A percentile compares a stretch with the other conserved stretches of the same genome.
These are phyloP conservation scores for Epichloe coenophiala DNA, from an alignment of 2,329 filamentous ascomycete genomes.

Conservation along the genomic window DNA sequence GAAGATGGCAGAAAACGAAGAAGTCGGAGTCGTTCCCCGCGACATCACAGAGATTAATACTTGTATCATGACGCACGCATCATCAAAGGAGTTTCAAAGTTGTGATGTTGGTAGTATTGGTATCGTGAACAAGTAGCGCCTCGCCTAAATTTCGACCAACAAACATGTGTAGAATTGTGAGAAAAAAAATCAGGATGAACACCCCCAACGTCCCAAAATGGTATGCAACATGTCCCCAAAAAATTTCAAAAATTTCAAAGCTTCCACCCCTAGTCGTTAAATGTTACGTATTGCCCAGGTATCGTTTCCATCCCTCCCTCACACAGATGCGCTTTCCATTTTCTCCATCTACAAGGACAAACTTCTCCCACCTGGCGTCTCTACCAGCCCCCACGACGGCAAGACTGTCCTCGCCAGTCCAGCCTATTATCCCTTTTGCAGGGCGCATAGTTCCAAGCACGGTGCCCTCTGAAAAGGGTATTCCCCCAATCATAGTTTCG, in stretches of 20 bases:
- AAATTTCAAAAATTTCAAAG: too few relatives aligned
- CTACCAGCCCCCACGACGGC: constrained; percentile 66
- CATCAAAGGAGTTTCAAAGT: not conserved
- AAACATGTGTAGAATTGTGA: not conserved
- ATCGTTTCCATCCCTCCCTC: constrained; percentile 72
- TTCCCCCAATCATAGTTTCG: constrained; percentile 41
- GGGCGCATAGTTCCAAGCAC: constrained; percentile 43
- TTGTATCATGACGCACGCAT: not conserved
- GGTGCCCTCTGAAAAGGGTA: constrained; percentile 28
- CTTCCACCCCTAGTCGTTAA: not conserved
- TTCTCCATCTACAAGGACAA: constrained; percentile 53
- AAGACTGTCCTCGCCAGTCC: constrained; percentile 62
- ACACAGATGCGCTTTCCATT: constrained; percentile 54
- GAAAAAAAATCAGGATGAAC: not conserved
- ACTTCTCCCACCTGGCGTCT: constrained; percentile 81
- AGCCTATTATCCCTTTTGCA: constrained; percentile 74
- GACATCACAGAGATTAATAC: constrained; percentile 10
- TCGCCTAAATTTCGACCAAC: not conserved
- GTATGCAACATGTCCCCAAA: not conserved
- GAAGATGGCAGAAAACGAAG: constrained; percentile 15
- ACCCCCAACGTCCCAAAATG: not conserved
- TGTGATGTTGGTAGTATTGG: not conserved
- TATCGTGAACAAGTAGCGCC: not conserved
- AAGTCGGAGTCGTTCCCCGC: constrained; percentile 14
- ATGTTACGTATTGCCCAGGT: constrained; percentile 36